A percentile compares a stretch with the other conserved stretches of the same genome.
Evolutionary conservation across 2,329 filamentous ascomycete genomes (phyloP).

Genomic region (Fulvia fulva): DNA sequence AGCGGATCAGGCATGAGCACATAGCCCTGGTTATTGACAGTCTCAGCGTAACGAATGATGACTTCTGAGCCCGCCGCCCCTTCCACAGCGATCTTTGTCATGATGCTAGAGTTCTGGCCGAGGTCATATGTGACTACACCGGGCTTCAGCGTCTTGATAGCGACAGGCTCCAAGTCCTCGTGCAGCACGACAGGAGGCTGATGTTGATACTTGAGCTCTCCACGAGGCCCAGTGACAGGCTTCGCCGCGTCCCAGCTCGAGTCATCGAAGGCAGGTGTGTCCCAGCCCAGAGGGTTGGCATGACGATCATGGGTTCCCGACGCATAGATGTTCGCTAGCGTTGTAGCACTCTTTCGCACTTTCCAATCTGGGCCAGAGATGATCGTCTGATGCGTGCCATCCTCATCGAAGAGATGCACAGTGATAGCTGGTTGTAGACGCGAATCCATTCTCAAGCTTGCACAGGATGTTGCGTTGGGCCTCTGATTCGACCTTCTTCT

Average conservation of each 20-base stretch:
- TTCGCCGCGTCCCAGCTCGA: conserved; percentile 34
- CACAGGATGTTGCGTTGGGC: conserved; percentile 32
- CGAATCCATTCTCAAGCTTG: conserved; percentile 33
- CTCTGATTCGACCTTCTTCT: conserved; percentile 32
- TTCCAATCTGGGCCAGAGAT: conserved; percentile 39
- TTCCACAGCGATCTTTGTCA: conserved; percentile 29
- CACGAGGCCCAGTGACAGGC: conserved; percentile 39
- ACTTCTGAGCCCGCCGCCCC: conserved; percentile 30
- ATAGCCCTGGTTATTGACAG: conserved; percentile 29
- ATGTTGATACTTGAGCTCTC: conserved; percentile 39
- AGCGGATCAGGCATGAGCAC: conserved; percentile 43
- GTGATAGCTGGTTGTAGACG: conserved; percentile 35
- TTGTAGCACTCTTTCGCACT: too few species aligned
- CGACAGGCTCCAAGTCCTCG: conserved; percentile 34
- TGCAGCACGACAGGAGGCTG: conserved; percentile 40
- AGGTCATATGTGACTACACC: conserved; percentile 32
- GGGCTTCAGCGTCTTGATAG: conserved; percentile 19
- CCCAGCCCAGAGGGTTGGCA: conserved; percentile 36
- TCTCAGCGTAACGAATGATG: conserved; percentile 33
- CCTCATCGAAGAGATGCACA: conserved; percentile 40
- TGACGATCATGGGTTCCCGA: conserved; percentile 40
- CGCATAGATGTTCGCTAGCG: too few species aligned
- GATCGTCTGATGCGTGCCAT: conserved; percentile 37
- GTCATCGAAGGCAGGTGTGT: conserved; percentile 30
- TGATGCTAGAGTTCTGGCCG: conserved; percentile 35